Percentiles rank a stretch among this genome's conserved stretches.
Evolutionary conservation across 2,329 filamentous ascomycete genomes (phyloP).

Genomic region (Trichoderma afroharzianum): DNA sequence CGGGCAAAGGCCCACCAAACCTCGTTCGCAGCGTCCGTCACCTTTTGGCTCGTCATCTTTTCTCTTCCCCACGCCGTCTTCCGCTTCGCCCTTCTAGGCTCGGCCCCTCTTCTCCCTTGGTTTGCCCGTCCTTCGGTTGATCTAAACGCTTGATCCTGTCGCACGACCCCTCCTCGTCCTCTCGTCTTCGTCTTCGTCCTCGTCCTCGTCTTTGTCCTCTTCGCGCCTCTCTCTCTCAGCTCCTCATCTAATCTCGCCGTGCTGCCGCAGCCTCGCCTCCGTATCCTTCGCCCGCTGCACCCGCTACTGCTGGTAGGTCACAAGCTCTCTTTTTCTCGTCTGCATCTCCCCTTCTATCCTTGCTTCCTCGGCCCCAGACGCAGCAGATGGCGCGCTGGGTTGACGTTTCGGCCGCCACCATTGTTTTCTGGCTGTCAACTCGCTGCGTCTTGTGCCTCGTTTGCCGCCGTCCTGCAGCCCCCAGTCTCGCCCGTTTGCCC

Average conservation of each 20-base stretch:
- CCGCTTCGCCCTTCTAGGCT: constrained; percentile 11
- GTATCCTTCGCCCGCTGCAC: neutral
- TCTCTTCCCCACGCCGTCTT: constrained; percentile 6
- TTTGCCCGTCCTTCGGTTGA: constrained; percentile 10
- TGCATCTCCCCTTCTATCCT: neutral
- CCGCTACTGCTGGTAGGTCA: constrained; percentile 13
- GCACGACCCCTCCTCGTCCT: constrained; percentile 19
- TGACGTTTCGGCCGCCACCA: constrained; percentile 15
- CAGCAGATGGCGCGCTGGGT: neutral
- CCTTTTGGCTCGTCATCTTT: constrained; percentile 10
- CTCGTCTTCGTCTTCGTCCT: neutral
- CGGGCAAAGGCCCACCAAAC: neutral
- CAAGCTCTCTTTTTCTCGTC: neutral
- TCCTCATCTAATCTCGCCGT: constrained; percentile 15
- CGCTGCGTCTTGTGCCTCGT: constrained; percentile 6
- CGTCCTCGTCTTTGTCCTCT: neutral
- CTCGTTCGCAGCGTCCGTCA: neutral
- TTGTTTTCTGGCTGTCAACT: neutral
- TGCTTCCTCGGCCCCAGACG: neutral
- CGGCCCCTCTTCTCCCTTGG: constrained; percentile 13
- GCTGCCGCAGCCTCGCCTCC: neutral
- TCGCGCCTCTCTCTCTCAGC: neutral
- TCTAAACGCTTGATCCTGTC: constrained; percentile 11
- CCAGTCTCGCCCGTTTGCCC: neutral
- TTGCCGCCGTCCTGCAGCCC: constrained; percentile 4